Conservation (phyloP, 371 early-diverging fungal genomes). For the Mortierella sp. region DNA sequence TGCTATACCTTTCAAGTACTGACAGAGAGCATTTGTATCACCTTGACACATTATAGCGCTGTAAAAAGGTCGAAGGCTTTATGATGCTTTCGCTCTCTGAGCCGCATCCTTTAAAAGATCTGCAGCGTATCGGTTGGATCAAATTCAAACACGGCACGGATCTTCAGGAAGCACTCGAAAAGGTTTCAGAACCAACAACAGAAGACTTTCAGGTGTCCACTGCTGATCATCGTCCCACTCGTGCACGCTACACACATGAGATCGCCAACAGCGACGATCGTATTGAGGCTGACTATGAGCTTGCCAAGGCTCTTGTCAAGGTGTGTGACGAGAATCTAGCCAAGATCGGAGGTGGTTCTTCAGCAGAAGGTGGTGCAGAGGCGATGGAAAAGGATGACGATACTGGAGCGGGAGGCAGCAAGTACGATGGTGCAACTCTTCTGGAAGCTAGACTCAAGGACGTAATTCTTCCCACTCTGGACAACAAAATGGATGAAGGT, state of each 20-base stretch:
- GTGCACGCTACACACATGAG: constrained; percentile 52
- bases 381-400: not conserved
- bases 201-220: constrained; percentile 33
- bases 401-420: not conserved
- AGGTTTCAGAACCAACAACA: constrained; percentile 62
- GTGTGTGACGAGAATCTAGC: constrained; percentile 33
- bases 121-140: constrained; percentile 94
- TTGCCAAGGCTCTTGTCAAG: constrained; percentile 33
- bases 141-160: constrained; percentile 86
- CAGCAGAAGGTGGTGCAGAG: constrained; percentile 16
- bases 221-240: constrained; percentile 39
- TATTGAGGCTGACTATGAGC: constrained; percentile 42
- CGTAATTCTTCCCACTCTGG: constrained; percentile 22
- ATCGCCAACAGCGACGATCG: constrained; percentile 46
- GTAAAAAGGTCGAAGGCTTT: constrained; percentile 79
- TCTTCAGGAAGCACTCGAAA: constrained; percentile 74
- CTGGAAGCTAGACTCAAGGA: constrained; percentile 38
- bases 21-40: not conserved
- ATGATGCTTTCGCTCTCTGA: constrained; percentile 88
- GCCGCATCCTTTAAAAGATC: constrained; percentile 84
- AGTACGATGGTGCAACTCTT: constrained; percentile 30
- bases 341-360: not conserved
- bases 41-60: constrained; percentile 60
- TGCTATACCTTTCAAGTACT: not conserved
- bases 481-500: constrained; percentile 31